Percentiles rank a stretch among this genome's conserved stretches.
Evolutionary conservation across 2,329 filamentous ascomycete species (phyloP).

Genomic region (Corniculantispora saksenae): DNA sequence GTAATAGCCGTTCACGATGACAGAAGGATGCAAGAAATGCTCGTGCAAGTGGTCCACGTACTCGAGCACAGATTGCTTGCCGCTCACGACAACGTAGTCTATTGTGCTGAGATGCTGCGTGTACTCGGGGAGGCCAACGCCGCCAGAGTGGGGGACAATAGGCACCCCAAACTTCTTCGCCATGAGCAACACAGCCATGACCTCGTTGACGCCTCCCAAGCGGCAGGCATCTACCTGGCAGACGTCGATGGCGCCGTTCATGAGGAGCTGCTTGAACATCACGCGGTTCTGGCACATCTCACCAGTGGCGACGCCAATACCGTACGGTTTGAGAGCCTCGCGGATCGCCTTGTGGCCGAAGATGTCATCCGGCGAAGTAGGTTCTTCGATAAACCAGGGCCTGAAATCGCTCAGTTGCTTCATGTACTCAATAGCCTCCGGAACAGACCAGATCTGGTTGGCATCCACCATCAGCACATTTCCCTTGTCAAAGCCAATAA

Average conservation of each 20-base stretch:
- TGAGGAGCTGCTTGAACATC: conserved; percentile 88
- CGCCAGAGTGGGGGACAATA: conserved; percentile 85
- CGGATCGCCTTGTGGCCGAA: conserved; percentile 84
- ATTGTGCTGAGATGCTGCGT: conserved; percentile 91
- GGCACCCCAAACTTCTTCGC: conserved; percentile 78
- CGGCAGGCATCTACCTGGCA: conserved; percentile 91
- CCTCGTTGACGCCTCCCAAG: conserved; percentile 88
- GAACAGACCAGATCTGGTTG: conserved; percentile 90
- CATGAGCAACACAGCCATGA: conserved; percentile 84
- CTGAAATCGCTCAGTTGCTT: conserved; percentile 77
- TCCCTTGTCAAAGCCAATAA: conserved; percentile 79
- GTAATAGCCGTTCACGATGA: conserved; percentile 84
- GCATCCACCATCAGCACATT: conserved; percentile 92
- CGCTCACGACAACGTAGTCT: conserved; percentile 85
- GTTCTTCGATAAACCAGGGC: conserved; percentile 95
- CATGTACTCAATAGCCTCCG: conserved; percentile 88
- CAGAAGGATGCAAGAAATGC: conserved; percentile 81
- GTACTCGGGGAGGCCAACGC: conserved; percentile 89
- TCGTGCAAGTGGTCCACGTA: conserved; percentile 94
- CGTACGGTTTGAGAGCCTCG: conserved; percentile 72
- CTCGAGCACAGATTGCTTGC: conserved; percentile 80
- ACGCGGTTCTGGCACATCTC: conserved; percentile 97
- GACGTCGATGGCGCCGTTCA: conserved; percentile 78
- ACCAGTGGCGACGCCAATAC: conserved; percentile 84
- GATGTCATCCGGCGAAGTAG: conserved; percentile 86